Base-by-base conservation (phyloP, 2,329 filamentous ascomycete genomes). In the Elsinoe australis region DNA sequence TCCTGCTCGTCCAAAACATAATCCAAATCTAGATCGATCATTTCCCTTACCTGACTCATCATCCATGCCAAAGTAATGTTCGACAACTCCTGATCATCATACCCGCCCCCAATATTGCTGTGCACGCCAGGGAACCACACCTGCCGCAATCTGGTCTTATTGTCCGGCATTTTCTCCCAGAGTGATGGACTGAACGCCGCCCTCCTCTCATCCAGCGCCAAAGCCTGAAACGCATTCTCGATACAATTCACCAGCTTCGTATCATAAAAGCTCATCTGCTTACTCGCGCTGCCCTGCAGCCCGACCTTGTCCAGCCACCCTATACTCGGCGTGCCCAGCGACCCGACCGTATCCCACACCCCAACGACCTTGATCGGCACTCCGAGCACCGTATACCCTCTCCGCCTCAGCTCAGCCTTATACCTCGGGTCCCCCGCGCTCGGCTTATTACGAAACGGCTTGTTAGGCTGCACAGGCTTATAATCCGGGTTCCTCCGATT, bases 61-160 rank as follows among this genome's bases (percentile, higher is more conserved):
- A 78, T 78, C 74, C 74, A 78, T 3, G 74, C 74, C 1, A 78
- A 59, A 4, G 70, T 68, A 21, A 77, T 74, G 32, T 75, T 71
- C 8, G 71, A 67, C 26, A 73, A 64, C 24, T 74, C 67, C 52
- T 69, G 65, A 48, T 72, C 68, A 19, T 63, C 59, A 45, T 64
- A 65, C 6, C 69, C 70, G n/a, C 70, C 70, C 7, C 70, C 70
- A 8, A 72, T 53, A 49, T 71, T 71, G 18, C 58, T 56, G 50
- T 73, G 70, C 1, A 66, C 67, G 12, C 70, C 70, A 0, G 69
- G 68, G 50, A 72, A 73, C 70, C 70, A 73, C 4, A 70, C 67
- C 55, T 73, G 70, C 5, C 68, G 61, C 5, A 73, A 56, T 2
- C 63, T 62, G 2, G 71, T 72, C n/a, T 54, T 61, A 51, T 68